These are phyloP conservation scores for Senna siamea DNA, from an alignment of 306 rosid species.

Conservation along the genomic window DNA sequence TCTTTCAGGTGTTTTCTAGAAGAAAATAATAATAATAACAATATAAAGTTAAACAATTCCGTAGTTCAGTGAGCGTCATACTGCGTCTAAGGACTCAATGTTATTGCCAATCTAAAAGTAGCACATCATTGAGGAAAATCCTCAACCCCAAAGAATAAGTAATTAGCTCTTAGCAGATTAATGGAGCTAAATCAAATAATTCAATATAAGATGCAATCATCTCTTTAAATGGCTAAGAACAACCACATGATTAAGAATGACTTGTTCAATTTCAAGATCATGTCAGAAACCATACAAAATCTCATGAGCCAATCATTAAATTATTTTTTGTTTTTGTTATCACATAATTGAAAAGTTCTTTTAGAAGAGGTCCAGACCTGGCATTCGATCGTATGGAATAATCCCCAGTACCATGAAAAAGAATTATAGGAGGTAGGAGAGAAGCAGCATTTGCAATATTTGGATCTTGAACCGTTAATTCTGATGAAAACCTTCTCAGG, in stretches of 20 bases:
- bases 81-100: neutral
- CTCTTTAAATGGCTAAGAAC: neutral
- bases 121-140: neutral
- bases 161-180: neutral
- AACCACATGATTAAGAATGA: neutral
- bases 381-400: slow-evolving; percentile 87
- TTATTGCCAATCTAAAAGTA: neutral
- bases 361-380: slow-evolving; percentile 56
- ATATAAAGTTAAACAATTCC: too few relatives aligned
- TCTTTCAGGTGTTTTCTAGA: neutral
- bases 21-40: too few relatives aligned
- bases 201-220: neutral
- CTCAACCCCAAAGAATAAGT: neutral
- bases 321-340: slow-evolving; percentile 20
- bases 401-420: slow-evolving; percentile 94
- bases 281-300: neutral
- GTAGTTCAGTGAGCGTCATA: neutral
- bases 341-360: slow-evolving; percentile 26
- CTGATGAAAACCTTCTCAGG: slow-evolving; percentile 80
- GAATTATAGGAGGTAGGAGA: slow-evolving; percentile 66
- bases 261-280: too few relatives aligned
- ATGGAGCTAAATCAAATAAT: neutral
- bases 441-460: slow-evolving; percentile 66
- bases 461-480: slow-evolving; percentile 74
- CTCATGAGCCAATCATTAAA: slow-evolving; percentile 17